Percentiles rank a stretch among this genome's conserved stretches.
These are phyloP conservation scores for Gossypium thurberi DNA, from an alignment of 345 rosid genomes.

Conservation along the genomic window DNA sequence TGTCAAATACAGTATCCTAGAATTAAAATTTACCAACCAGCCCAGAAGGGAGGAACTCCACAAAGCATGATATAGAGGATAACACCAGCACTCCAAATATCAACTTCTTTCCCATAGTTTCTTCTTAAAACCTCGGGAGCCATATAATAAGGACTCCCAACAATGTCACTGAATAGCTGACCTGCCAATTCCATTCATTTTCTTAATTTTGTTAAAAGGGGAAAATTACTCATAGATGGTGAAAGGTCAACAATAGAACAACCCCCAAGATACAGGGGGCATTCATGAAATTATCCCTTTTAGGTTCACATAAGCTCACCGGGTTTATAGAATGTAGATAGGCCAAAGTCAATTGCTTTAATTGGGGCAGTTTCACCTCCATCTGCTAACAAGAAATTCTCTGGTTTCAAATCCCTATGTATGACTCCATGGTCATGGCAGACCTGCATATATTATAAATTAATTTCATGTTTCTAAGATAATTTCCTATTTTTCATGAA, in stretches of 20 bases:
- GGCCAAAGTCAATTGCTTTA: conserved; percentile 92
- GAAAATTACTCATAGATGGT: no score
- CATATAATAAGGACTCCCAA: conserved; percentile 85
- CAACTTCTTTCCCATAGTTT: conserved; percentile 65
- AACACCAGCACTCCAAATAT: conserved; percentile 78
- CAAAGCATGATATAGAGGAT: conserved; percentile 76
- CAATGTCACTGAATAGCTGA: conserved; percentile 55
- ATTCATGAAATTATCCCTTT: neutral
- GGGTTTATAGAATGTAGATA: conserved; percentile 72
- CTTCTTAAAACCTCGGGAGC: conserved; percentile 78
- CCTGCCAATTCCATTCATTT: conserved; percentile 22
- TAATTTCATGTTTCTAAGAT: neutral
- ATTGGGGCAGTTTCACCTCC: conserved; percentile 47
- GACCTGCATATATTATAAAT: conserved; percentile 36
- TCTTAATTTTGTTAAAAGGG: no score
- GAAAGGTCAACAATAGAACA: no score
- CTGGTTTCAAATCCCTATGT: conserved; percentile 86
- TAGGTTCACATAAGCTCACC: conserved; percentile 25
- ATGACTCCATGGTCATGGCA: conserved; percentile 92
- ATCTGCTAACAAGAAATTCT: conserved; percentile 72
- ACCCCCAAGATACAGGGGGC: no score
- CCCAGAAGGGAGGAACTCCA: conserved; percentile 90
- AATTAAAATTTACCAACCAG: conserved; percentile 24
- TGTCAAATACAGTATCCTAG: no score
- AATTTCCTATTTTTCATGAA: no score